Conservation (phyloP, 306 rosid species). For the Cicer chorassanicum region DNA sequence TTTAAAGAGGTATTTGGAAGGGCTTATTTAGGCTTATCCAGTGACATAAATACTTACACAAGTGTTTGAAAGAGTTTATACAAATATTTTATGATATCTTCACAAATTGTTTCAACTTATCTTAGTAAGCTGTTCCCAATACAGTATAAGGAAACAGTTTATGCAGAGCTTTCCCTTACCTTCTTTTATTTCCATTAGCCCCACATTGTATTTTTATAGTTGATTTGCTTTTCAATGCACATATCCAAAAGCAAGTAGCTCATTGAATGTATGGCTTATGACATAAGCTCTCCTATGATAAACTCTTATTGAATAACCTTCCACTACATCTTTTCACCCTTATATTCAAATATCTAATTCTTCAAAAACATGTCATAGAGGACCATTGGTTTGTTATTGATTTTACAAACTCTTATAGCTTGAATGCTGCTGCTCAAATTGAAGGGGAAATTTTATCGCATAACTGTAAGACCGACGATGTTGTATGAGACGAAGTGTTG, state of each 20-base stretch:
- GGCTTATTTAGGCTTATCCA: neutral
- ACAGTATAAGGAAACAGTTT: neutral
- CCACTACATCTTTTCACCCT: neutral
- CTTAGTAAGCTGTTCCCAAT: neutral
- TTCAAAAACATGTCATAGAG: neutral
- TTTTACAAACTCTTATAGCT: neutral
- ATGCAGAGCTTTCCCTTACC: neutral
- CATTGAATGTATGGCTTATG: no score
- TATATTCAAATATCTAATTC: neutral
- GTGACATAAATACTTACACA: no score
- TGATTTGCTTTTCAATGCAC: no score
- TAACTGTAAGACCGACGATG: no score
- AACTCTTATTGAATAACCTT: neutral
- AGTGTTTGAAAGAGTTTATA: no score
- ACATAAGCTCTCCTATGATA: neutral
- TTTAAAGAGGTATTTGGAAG: neutral
- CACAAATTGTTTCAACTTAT: neutral
- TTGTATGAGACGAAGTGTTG: no score
- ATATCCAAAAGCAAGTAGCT: no score
- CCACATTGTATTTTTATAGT: no score
- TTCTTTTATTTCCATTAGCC: no score
- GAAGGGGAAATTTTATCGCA: no score
- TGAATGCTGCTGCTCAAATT: neutral
- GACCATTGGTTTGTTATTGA: neutral
- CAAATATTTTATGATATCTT: no score